phyloP scores from a whole-genome alignment of 2,329 filamentous ascomycete species.

The Daldinia sp. region DNA sequence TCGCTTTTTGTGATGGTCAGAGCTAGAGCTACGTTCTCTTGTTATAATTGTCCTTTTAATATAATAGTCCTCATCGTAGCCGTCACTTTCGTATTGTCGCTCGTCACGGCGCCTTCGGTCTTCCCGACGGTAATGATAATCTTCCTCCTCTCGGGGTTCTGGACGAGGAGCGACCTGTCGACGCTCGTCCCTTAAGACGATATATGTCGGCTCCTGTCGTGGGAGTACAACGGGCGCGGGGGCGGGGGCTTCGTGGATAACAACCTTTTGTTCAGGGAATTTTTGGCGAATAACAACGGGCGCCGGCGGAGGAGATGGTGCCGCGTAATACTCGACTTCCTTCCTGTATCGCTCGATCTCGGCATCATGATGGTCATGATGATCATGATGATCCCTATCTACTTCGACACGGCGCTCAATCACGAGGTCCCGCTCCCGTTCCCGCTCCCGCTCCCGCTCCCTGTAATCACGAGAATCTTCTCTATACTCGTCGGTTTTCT shows the following conservation, averaged over 20 bases:
- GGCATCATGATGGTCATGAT: constrained; percentile 44
- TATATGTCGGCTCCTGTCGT: constrained; percentile 54
- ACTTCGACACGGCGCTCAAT: constrained; percentile 45
- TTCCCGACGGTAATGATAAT: constrained; percentile 60
- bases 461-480: constrained; percentile 43
- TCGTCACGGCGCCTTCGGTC: constrained; percentile 49
- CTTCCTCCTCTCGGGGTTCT: constrained; percentile 54
- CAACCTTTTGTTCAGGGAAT: constrained; percentile 66
- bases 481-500: constrained; percentile 55
- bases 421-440: constrained; percentile 44
- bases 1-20: constrained; percentile 62
- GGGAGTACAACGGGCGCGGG: constrained; percentile 61
- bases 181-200: constrained; percentile 54
- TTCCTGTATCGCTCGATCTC: constrained; percentile 67
- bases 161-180: constrained; percentile 48
- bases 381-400: constrained; percentile 41
- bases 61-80: constrained; percentile 57
- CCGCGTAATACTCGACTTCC: constrained; percentile 69
- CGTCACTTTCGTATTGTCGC: constrained; percentile 50
- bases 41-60: constrained; percentile 57
- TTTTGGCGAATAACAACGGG: constrained; percentile 66
- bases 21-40: constrained; percentile 60
- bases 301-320: constrained; percentile 56
- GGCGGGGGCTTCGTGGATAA: constrained; percentile 64
- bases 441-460: constrained; percentile 44